Base-by-base conservation (phyloP, 2,329 filamentous ascomycete species). In the Septoria linicola region DNA sequence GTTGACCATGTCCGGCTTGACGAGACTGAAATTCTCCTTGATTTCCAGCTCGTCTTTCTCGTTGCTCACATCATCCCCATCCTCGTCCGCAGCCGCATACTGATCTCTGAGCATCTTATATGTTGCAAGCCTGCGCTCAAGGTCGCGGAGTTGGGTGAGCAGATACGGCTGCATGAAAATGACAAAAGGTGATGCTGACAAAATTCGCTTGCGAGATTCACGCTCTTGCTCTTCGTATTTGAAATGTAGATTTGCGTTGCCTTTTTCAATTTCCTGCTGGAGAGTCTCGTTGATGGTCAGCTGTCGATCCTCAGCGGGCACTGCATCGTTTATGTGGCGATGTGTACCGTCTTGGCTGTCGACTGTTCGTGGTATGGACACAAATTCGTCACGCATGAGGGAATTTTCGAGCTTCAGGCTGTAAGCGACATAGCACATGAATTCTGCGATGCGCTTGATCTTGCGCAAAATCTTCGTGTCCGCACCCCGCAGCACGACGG, bases 371-470 rank as follows among this genome's bases (percentile, higher is more conserved):
- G 90, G 90, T 17, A 95, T 85, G 55, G 91, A 82, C 13, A 95
- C 87, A 61, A 89, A 95, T 63, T 95, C 91, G 68, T 99, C 93
- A 45, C 89, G 82, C 80, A 99, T 88, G 39, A 99, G 76, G 61
- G 88, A 96, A 1, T 93, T 96, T 71, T 99, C 93, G 11, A 99
- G 79, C 66, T 95, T 96, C 46, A 99, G 77, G 63, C 96, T 99
- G 72, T 99, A 99, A 10, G 97, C 91, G 16, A 99, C 95, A 62
- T 97, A 99, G 31, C 95, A 87, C 92, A 99, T 96, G 66, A 99
- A 97, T 67, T 99, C 93, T 8, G 92, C 93, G 59, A 99, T 93
- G 45, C 84, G 82, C 72, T 99, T 99, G 69, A 99, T 83, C 61
- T 84, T 88, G 1, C 83, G 76, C 14, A 99, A 77, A 0, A 83